Percentiles rank a stretch among this genome's conserved stretches.
Evolutionary conservation across 2,329 filamentous ascomycete species (phyloP).

Genomic region (Phialocephala sp.): DNA sequence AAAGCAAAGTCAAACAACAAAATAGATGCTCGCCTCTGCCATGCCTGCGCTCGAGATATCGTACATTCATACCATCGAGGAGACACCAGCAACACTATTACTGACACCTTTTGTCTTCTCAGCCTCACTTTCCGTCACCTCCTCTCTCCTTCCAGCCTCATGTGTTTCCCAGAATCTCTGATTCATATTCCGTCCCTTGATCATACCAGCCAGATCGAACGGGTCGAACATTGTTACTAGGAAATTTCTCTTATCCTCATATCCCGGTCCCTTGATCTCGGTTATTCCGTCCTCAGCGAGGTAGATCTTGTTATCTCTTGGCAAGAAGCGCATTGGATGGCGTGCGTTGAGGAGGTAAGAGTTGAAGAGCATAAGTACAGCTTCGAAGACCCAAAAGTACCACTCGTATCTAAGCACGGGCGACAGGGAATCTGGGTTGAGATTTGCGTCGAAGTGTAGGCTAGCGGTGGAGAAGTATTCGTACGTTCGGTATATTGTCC

Average conservation of each 20-base stretch:
- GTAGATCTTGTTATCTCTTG: slow-evolving; percentile 54
- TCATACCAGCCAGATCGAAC: slow-evolving; percentile 38
- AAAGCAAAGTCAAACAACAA: too few relatives aligned
- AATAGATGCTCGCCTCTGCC: too few relatives aligned
- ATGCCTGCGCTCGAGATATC: background rate
- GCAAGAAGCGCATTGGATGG: slow-evolving; percentile 58
- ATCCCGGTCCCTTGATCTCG: slow-evolving; percentile 56
- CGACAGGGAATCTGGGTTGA: slow-evolving; percentile 44
- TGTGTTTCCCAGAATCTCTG: slow-evolving; percentile 39
- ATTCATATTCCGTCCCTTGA: slow-evolving; percentile 35
- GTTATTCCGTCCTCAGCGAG: slow-evolving; percentile 55
- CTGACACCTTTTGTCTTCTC: slow-evolving; percentile 7
- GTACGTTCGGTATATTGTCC: slow-evolving; percentile 63
- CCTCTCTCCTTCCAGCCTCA: slow-evolving; percentile 19
- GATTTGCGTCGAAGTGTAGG: slow-evolving; percentile 45
- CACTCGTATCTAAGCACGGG: slow-evolving; percentile 61
- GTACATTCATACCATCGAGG: background rate
- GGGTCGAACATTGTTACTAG: slow-evolving; percentile 40
- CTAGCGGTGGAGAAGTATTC: slow-evolving; percentile 60
- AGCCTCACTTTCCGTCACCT: slow-evolving; percentile 3
- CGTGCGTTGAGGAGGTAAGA: slow-evolving; percentile 54
- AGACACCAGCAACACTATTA: background rate
- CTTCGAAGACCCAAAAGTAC: slow-evolving; percentile 66
- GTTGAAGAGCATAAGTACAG: slow-evolving; percentile 57
- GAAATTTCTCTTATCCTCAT: slow-evolving; percentile 51